Evolutionary conservation across 805 yeast species (phyloP).

Genomic region (Pachysolen tannophilus): DNA sequence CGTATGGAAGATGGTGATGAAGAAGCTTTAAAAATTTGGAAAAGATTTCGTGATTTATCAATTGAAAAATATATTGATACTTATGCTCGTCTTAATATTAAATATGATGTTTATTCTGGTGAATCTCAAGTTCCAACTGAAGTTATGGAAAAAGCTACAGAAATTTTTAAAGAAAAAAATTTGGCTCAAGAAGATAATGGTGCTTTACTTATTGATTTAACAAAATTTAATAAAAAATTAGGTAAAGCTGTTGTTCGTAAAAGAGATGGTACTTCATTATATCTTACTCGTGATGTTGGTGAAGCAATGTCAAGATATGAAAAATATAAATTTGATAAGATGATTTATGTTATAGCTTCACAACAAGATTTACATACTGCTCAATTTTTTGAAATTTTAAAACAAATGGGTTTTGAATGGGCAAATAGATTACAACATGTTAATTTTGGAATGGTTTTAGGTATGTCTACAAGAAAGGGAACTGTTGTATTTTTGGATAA

Average conservation of each 20-base stretch:
- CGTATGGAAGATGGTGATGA: slow-evolving; percentile 92
- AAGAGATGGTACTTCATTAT: slow-evolving; percentile 91
- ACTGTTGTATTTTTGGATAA: slow-evolving; percentile 96
- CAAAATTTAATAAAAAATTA: slow-evolving; percentile 78
- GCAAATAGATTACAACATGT: slow-evolving; percentile 73
- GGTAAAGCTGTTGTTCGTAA: slow-evolving; percentile 92
- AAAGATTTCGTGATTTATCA: slow-evolving; percentile 81
- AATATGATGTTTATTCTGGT: slow-evolving; percentile 86
- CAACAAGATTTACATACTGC: slow-evolving; percentile 95
- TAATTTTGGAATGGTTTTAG: slow-evolving; percentile 96
- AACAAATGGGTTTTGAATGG: slow-evolving; percentile 87
- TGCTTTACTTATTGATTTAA: slow-evolving; percentile 80
- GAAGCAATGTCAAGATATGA: slow-evolving; percentile 90
- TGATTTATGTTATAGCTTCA: slow-evolving; percentile 91
- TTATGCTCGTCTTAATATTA: slow-evolving; percentile 85
- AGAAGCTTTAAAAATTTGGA: slow-evolving; percentile 72
- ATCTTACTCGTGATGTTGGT: slow-evolving; percentile 93
- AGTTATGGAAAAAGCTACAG: slow-evolving; percentile 57
- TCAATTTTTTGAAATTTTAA: slow-evolving; percentile 90
- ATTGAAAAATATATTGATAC: slow-evolving; percentile 81
- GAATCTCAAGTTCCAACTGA: slow-evolving; percentile 87
- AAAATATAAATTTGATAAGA: slow-evolving; percentile 80
- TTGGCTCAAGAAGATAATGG: slow-evolving; percentile 84
- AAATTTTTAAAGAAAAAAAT: slow-evolving; percentile 55
- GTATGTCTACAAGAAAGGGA: slow-evolving; percentile 98